Percentiles rank a stretch among this genome's conserved stretches.
phyloP scores from a whole-genome alignment of 345 rosid species.

The Noccaea caerulescens region DNA sequence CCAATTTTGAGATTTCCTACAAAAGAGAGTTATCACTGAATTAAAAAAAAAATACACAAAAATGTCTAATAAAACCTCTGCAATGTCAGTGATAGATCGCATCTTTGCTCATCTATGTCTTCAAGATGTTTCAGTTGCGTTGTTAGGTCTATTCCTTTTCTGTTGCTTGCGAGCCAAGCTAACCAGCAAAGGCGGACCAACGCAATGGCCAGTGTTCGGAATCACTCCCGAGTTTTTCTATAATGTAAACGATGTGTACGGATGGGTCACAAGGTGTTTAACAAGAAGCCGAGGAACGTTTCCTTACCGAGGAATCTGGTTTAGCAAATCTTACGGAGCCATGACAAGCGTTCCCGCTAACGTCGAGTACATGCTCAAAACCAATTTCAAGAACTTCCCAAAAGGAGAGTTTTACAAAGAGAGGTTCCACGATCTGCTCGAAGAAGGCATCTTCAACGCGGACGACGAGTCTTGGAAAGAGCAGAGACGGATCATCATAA shows the following conservation, averaged over 20 bases:
- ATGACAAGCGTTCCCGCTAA: slow-evolving; percentile 59
- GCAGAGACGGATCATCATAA: slow-evolving; percentile 54
- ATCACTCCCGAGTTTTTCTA: slow-evolving; percentile 49
- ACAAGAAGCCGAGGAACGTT: slow-evolving; percentile 56
- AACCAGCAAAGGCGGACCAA: slow-evolving; percentile 57
- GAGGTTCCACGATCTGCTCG: slow-evolving; percentile 66
- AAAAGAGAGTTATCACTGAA: neutral
- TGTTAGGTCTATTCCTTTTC: slow-evolving; percentile 56
- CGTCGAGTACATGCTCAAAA: slow-evolving; percentile 67
- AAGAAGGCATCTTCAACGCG: slow-evolving; percentile 70
- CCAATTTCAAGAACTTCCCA: slow-evolving; percentile 72
- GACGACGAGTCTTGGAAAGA: slow-evolving; percentile 73
- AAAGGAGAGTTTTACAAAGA: slow-evolving; percentile 69
- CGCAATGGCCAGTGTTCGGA: slow-evolving; percentile 73
- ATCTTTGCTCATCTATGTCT: slow-evolving; percentile 40
- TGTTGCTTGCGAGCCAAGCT: slow-evolving; percentile 55
- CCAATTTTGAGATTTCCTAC: neutral
- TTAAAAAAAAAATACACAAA: neutral
- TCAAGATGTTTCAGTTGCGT: slow-evolving; percentile 53
- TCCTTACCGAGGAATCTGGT: slow-evolving; percentile 58
- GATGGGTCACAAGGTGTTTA: slow-evolving; percentile 54
- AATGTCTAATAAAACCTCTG: slow-evolving; percentile 8
- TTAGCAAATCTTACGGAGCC: slow-evolving; percentile 60
- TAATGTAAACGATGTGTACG: slow-evolving; percentile 40
- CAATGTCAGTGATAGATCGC: slow-evolving; percentile 35